A percentile compares a stretch with the other conserved stretches of the same genome.
Conservation (phyloP, 176 grass and related monocot genomes). For the Phyllostachys edulis region DNA sequence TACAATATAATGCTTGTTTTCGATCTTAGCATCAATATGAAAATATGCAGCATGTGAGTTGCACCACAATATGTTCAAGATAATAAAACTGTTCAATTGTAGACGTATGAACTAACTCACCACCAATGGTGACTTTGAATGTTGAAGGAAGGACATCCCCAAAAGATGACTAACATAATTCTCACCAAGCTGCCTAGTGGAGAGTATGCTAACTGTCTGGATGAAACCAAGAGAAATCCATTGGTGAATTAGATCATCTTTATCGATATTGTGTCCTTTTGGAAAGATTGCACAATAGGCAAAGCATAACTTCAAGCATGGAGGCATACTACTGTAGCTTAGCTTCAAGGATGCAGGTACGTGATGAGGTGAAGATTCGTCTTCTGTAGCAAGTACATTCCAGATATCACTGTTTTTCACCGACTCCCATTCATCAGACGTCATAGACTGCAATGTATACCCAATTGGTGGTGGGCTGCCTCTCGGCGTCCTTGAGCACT, state of each 20-base stretch:
- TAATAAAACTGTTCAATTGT: too few species aligned
- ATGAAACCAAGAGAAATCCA: conserved; percentile 28
- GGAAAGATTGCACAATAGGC: conserved; percentile 25
- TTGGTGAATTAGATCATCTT: conserved; percentile 36
- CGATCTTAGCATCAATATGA: too few species aligned
- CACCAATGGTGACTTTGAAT: neutral
- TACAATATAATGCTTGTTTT: too few species aligned
- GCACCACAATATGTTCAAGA: too few species aligned
- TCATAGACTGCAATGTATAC: neutral
- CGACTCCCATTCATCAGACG: neutral
- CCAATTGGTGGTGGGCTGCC: neutral
- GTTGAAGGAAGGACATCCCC: conserved; percentile 17
- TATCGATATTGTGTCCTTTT: conserved; percentile 1
- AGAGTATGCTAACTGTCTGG: neutral
- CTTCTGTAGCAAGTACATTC: neutral
- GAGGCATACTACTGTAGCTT: conserved; percentile 9
- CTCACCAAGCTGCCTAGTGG: neutral
- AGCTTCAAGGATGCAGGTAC: conserved; percentile 30
- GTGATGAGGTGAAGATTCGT: neutral
- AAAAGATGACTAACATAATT: neutral
- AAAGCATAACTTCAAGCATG: conserved; percentile 21
- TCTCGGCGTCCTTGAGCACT: too few species aligned
- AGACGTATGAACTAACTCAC: neutral
- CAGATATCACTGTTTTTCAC: conserved; percentile 10
- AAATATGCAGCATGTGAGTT: too few species aligned